These are phyloP conservation scores for Lyophyllum shimeji DNA, from an alignment of 768 basidiomycete genomes.

Conservation along the genomic window DNA sequence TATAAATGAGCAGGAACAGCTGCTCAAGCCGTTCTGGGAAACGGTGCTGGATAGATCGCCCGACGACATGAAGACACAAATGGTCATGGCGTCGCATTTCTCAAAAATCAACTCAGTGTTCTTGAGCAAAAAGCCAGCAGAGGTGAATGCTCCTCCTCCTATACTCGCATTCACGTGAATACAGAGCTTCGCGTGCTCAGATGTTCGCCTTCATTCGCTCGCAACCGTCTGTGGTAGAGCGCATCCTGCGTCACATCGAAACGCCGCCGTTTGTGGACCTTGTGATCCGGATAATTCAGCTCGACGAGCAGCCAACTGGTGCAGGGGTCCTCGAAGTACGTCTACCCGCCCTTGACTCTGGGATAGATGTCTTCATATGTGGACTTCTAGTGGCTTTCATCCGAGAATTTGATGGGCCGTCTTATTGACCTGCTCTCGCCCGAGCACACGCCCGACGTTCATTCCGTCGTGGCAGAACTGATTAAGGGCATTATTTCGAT, in stretches of 20 bases:
- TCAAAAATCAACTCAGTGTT: slow-evolving; percentile 92
- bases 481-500: slow-evolving; percentile 94
- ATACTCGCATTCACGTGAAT: slow-evolving; percentile 22
- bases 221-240: slow-evolving; percentile 78
- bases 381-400: slow-evolving; percentile 76
- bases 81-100: slow-evolving; percentile 89
- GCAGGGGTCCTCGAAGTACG: slow-evolving; percentile 86
- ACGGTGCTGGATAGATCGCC: slow-evolving; percentile 75
- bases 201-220: slow-evolving; percentile 91
- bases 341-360: slow-evolving; percentile 27
- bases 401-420: slow-evolving; percentile 77
- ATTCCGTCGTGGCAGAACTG: slow-evolving; percentile 85
- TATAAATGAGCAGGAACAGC: slow-evolving; percentile 63
- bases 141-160: slow-evolving; percentile 57
- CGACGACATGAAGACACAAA: slow-evolving; percentile 85
- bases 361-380: slow-evolving; percentile 10
- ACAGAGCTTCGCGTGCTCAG: slow-evolving; percentile 43
- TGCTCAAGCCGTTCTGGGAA: slow-evolving; percentile 92
- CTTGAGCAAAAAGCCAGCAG: slow-evolving; percentile 82
- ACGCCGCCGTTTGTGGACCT: slow-evolving; percentile 91
- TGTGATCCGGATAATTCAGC: slow-evolving; percentile 84
- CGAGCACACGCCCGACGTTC: slow-evolving; percentile 67
- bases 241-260: slow-evolving; percentile 83
- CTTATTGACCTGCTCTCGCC: slow-evolving; percentile 86
- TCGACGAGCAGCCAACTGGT: slow-evolving; percentile 82